phyloP scores from a whole-genome alignment of 208 protist genomes.

The Acanthamoeba sp. region DNA sequence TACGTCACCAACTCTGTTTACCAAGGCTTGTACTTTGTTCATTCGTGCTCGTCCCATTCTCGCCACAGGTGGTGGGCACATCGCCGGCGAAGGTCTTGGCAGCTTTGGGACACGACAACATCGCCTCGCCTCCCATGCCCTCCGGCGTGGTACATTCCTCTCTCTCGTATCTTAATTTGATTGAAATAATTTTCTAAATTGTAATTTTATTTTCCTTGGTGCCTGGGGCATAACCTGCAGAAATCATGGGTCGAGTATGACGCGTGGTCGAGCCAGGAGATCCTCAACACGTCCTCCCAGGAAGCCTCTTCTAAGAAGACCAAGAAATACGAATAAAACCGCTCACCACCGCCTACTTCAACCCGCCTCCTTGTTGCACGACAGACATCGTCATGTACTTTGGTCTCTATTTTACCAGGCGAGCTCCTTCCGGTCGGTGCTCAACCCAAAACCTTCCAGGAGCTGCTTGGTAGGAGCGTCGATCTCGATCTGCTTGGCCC shows the following conservation, averaged over 20 bases:
- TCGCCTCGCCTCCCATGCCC: constrained; percentile 36
- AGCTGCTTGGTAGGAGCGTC: background rate
- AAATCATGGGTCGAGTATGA: constrained; percentile 52
- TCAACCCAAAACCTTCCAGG: background rate
- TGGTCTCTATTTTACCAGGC: background rate
- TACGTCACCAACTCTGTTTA: background rate
- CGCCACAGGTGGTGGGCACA: constrained; percentile 20
- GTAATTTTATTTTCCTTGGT: background rate
- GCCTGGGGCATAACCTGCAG: background rate
- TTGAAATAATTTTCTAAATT: no score
- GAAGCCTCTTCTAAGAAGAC: background rate
- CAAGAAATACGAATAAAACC: constrained; percentile 26
- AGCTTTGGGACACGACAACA: background rate
- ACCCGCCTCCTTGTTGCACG: no score
- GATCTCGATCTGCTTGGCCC: background rate
- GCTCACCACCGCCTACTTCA: background rate
- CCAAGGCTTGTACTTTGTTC: background rate
- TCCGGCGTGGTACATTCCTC: background rate
- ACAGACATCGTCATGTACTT: background rate
- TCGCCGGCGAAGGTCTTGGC: constrained; percentile 15
- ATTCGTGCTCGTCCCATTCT: background rate
- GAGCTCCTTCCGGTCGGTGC: background rate
- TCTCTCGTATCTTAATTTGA: no score
- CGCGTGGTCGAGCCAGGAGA: constrained; percentile 38
- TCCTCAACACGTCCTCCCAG: background rate